Evolutionary conservation across 106 monocot species (phyloP), one percentile per base, ranked within the genome.

Genomic region (Platanthera guangdongensis): DNA sequence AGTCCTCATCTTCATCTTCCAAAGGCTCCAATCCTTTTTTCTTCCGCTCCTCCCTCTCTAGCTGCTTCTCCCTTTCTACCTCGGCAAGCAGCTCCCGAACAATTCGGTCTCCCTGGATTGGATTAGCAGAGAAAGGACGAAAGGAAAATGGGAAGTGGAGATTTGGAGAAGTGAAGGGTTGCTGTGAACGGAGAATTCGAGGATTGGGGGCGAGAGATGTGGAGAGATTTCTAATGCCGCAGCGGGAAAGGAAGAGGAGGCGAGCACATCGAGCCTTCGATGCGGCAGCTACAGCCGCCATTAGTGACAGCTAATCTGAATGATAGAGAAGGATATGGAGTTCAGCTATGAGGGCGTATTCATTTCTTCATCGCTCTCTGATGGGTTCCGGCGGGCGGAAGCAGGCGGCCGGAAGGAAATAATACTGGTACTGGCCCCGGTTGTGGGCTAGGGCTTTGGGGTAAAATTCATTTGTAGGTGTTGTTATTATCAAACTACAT

Each of bases 21-120:
- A 80, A 80, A 13, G 21, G 32, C 50, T 16, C 70, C 45, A 64
- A 13, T 49, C 84, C 84, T 7, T 71, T 80, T 48, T 76, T 76
- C 67, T 25, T 46, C 67, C 63, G 81, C 78, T 74, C 77, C 78
- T 87, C 85, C 21, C 77, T 78, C 39, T 87, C 85, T 47, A 57
- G 47, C 79, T 88, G 80, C 80, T 57, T 71, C 82, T 88, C 86
- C 57, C 88, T 69, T 84, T 83, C 83, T 12, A 81, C 79, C 74
- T 91, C 84, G 22, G 87, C 91, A n/a, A 86, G 72, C 16, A 91
- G 85, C 63, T 80, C 86, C 28, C 74, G 88, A 9, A 86, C 52
- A 39, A 82, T 80, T 28, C 88, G 77, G 46, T 88, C 84, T 9
- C 67, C 81, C 14, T 28, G 57, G 39, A 77, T 32, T 8, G 63